Conservation (phyloP, 1,284 basidiomycete genomes). For the Microbotryomycetes sp. region DNA sequence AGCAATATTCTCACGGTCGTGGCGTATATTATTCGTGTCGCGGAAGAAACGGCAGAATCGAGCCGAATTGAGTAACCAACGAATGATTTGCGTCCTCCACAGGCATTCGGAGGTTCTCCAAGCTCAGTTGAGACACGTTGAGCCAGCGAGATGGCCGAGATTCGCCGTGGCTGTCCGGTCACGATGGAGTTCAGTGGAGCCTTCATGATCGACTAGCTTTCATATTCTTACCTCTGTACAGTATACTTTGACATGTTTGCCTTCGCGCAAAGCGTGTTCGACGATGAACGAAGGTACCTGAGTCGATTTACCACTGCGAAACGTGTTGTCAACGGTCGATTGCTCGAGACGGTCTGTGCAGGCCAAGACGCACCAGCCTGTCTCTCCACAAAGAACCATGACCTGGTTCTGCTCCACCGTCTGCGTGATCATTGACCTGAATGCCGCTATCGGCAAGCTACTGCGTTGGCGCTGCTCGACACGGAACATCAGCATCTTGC, state of each 20-base stretch:
- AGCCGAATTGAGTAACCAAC: conserved; percentile 94
- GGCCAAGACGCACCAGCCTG: conserved; percentile 65
- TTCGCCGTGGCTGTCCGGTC: conserved; percentile 63
- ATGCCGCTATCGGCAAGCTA: conserved; percentile 78
- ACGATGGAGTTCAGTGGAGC: neutral
- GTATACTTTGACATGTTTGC: conserved; percentile 81
- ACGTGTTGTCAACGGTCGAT: conserved; percentile 4
- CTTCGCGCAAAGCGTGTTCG: conserved; percentile 77
- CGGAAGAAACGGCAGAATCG: conserved; percentile 56
- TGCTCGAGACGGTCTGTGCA: neutral
- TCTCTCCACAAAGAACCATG: conserved; percentile 92
- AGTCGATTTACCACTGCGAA: conserved; percentile 83
- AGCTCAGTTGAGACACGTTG: conserved; percentile 91
- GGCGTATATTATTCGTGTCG: conserved; percentile 52
- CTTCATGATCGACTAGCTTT: neutral
- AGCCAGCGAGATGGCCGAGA: conserved; percentile 94
- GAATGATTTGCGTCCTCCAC: conserved; percentile 71
- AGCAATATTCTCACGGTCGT: conserved; percentile 51
- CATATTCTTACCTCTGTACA: conserved; percentile 63
- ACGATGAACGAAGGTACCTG: conserved; percentile 93
- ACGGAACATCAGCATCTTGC: neutral
- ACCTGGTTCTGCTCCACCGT: conserved; percentile 74
- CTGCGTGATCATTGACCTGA: conserved; percentile 67
- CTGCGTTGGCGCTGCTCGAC: conserved; percentile 24
- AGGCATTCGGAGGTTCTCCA: conserved; percentile 73